A percentile compares a stretch with the other conserved stretches of the same genome.
These are phyloP conservation scores for Elsinoe fawcettii DNA, from an alignment of 2,329 filamentous ascomycete species.

Conservation along the genomic window DNA sequence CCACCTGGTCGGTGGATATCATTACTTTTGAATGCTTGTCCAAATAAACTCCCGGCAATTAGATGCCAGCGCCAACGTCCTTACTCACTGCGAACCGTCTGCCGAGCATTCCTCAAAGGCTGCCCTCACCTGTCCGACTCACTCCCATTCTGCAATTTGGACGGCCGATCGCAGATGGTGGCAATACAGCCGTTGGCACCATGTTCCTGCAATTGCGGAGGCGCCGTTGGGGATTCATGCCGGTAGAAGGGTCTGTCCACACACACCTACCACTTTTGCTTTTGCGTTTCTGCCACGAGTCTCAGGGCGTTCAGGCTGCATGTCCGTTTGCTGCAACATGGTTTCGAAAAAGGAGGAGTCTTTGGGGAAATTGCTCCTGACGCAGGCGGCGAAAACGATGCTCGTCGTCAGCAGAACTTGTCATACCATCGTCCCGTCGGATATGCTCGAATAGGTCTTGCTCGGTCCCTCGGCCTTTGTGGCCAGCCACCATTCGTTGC, in stretches of 20 bases:
- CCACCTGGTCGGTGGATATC: not conserved
- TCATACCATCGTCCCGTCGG: too few species aligned
- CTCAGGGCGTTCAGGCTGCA: not conserved
- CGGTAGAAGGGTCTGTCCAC: not conserved
- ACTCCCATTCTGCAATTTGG: not conserved
- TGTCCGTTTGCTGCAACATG: not conserved
- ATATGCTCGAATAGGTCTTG: not conserved
- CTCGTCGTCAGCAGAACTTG: not conserved
- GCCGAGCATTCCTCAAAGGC: constrained; percentile 3
- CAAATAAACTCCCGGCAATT: constrained; percentile 9
- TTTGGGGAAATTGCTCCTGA: not conserved
- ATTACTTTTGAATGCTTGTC: constrained; percentile 3
- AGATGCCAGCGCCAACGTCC: constrained; percentile 6
- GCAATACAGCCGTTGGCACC: constrained; percentile 16
- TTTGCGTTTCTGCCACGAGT: constrained; percentile 6
- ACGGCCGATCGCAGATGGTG: constrained; percentile 2
- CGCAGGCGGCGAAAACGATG: not conserved
- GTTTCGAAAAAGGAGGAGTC: not conserved
- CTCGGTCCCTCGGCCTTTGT: not conserved
- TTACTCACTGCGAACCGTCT: not conserved
- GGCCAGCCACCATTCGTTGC: constrained; percentile 9
- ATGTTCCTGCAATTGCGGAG: not conserved
- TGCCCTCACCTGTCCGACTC: constrained; percentile 2
- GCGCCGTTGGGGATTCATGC: constrained; percentile 4
- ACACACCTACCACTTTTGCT: not conserved